Base-by-base conservation (phyloP, 2,329 filamentous ascomycete species). In the Amesomyces nigricolor region DNA sequence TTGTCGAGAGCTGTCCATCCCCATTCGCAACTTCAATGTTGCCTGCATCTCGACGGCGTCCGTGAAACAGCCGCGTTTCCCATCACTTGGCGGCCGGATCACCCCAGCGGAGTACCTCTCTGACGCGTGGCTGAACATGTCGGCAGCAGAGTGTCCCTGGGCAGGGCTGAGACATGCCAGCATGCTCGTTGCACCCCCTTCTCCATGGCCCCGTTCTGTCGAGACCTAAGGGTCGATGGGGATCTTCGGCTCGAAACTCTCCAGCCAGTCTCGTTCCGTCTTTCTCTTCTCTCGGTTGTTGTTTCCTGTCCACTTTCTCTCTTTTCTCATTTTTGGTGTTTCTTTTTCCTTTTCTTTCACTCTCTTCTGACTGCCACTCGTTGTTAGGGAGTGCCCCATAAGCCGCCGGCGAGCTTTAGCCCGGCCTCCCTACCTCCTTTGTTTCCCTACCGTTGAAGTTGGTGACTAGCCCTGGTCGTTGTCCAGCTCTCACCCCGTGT, bases 401-500 rank as follows among this genome's bases (percentile, higher is more conserved):
- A 38, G 17, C 37, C 56, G 53, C 40, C 46, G 44, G 51, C 51
- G 54, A 56, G 53, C 57, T 55, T 49, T 53, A 59, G 52, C 40
- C 40, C 50, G 53, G 54, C 37, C 51, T 62, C 42, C 40, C 29
- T 47, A 42, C 17, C 38, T 32, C 39, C 2, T 53, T 51, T 35
- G 16, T 14, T 47, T 57, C 43, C 46, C 29, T 48, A 2, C 13
- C 9, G 37, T 16, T 40, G 9, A 30, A 44, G 16, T 48, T 49
- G 26, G 35, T 57, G 37, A 22, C 13, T 39, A 40, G 35, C 39
- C 44, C 53, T 22, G 61, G 57, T 46, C 49, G 45, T 38, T 45
- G 38, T 30, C 47, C 42, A 45, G 22, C 45, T 38, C 37, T 51
- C 38, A n/a, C 16, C 44, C 47, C 30, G 13, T 37, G 35, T n/a